phyloP scores from a whole-genome alignment of 1,139 yeast species.

The Saccharomyces hybrid region DNA sequence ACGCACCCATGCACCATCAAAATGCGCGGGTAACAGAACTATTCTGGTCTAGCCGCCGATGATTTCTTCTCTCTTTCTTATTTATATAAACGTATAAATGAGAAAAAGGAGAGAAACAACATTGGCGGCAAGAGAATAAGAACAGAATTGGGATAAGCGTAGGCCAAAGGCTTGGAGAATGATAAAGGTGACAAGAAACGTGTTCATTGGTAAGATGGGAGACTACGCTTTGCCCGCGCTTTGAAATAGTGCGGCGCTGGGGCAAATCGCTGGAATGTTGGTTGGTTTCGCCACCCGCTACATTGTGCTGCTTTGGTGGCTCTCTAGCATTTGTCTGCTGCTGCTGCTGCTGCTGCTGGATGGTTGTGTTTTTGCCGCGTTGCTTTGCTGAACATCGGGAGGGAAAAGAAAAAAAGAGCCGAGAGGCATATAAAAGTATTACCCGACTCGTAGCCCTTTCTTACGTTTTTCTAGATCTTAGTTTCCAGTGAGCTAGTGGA shows the following conservation, averaged over 20 bases:
- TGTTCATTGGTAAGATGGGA: neutral
- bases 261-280: too few species aligned
- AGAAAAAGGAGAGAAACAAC: neutral
- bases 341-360: too few species aligned
- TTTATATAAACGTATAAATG: neutral
- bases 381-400: too few species aligned
- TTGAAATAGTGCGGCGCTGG: too few species aligned
- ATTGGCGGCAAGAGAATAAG: neutral
- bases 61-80: neutral
- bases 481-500: neutral
- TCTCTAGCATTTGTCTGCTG: too few species aligned
- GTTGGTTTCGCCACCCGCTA: too few species aligned
- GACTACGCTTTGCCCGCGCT: neutral
- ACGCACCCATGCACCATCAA: too few species aligned
- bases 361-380: too few species aligned
- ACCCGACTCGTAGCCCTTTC: neutral
- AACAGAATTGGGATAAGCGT: neutral
- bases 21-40: too few species aligned
- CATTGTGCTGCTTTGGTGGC: too few species aligned
- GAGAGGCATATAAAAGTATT: neutral
- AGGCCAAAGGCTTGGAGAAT: neutral
- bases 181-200: neutral
- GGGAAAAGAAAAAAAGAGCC: neutral
- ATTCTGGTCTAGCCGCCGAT: constrained; percentile 1
- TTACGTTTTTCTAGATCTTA: neutral